Evolutionary conservation across 2,329 filamentous ascomycete species (phyloP).

Genomic region (Monilinia polystroma): DNA sequence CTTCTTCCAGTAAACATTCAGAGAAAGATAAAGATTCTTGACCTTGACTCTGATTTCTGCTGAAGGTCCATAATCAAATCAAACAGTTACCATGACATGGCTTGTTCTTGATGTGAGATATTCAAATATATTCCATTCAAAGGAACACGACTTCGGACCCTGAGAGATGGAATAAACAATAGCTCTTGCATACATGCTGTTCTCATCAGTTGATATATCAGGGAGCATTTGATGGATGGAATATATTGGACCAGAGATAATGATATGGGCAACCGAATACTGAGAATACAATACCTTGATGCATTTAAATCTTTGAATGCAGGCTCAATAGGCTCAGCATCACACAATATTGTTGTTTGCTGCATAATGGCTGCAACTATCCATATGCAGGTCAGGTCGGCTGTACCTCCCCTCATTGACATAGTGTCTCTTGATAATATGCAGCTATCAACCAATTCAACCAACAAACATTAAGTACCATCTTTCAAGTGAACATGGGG

Average conservation of each 20-base stretch:
- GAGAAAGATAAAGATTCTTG: not conserved
- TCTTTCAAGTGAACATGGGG: not conserved
- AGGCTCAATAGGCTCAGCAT: not conserved
- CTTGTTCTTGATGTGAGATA: too few relatives aligned
- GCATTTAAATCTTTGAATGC: not conserved
- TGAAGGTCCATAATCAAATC: not conserved
- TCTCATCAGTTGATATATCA: not conserved
- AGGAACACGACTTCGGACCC: not conserved
- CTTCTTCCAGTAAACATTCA: not conserved
- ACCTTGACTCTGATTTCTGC: not conserved
- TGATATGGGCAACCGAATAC: not conserved
- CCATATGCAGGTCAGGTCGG: conserved; percentile 2
- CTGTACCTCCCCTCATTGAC: not conserved
- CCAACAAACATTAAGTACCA: not conserved
- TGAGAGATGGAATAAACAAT: not conserved
- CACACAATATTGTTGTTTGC: not conserved
- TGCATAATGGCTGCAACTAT: not conserved
- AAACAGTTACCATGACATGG: not conserved
- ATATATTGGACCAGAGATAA: not conserved
- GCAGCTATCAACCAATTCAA: not conserved
- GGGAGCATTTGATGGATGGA: not conserved
- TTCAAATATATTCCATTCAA: too few relatives aligned
- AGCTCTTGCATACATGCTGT: not conserved
- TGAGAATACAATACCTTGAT: not conserved
- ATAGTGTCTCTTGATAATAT: not conserved